These are phyloP conservation scores for Dioszegia aurantiaca DNA, from an alignment of 768 basidiomycete genomes.

Conservation along the genomic window DNA sequence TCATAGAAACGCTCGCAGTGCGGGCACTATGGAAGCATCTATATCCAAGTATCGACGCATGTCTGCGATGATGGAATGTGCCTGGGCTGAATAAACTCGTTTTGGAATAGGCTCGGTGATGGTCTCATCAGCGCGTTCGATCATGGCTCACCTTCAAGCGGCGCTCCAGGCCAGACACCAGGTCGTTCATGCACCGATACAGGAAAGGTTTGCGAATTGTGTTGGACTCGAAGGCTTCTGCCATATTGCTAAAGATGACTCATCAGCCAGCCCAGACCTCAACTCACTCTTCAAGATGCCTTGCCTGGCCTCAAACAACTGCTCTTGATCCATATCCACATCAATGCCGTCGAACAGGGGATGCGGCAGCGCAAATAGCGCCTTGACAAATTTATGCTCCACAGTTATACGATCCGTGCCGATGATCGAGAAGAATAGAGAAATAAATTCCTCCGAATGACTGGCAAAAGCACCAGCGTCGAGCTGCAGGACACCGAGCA, in stretches of 20 bases:
- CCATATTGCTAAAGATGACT: slow-evolving; percentile 13
- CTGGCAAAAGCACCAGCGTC: slow-evolving; percentile 62
- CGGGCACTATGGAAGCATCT: not conserved
- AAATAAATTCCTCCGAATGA: slow-evolving; percentile 58
- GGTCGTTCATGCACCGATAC: slow-evolving; percentile 52
- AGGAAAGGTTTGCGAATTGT: slow-evolving; percentile 38
- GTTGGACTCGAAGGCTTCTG: not conserved
- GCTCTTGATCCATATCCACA: slow-evolving; percentile 23
- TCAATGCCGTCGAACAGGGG: slow-evolving; percentile 37
- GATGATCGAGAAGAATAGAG: slow-evolving; percentile 60
- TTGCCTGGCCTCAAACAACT: slow-evolving; percentile 1
- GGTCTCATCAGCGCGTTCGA: not conserved
- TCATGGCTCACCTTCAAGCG: slow-evolving; percentile 54
- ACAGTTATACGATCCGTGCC: slow-evolving; percentile 57
- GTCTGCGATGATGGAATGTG: not conserved
- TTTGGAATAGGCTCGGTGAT: not conserved
- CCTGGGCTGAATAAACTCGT: not conserved
- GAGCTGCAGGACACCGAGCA: slow-evolving; percentile 54
- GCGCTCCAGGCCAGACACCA: slow-evolving; percentile 60
- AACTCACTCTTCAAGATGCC: slow-evolving; percentile 14
- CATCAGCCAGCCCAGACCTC: not conserved
- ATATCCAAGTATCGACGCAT: not conserved
- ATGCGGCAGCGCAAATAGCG: slow-evolving; percentile 62
- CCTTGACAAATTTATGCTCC: slow-evolving; percentile 62
- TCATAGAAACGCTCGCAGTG: slow-evolving; percentile 1